Evolutionary conservation across 164 flowering plant genomes (phyloP), one percentile per base, ranked within the genome.

Genomic region (Houttuynia cordata): DNA sequence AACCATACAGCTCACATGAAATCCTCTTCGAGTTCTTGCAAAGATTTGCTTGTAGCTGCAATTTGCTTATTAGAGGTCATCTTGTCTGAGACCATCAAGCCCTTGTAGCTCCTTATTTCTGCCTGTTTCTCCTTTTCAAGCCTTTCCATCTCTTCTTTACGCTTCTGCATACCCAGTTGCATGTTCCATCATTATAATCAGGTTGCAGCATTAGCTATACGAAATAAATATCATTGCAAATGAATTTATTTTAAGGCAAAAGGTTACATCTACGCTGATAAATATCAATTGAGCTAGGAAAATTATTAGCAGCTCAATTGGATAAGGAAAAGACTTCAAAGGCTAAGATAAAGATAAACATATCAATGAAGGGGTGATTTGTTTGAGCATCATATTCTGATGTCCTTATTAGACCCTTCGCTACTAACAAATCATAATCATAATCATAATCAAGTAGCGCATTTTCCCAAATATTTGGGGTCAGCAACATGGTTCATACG

Each of bases 31-130:
- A 93, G 75, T 70, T 93, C 97, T 77, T 90, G 97, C 67, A 93
- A 67, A 37, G 96, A 82, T 75, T 89, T 93, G 79, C 69, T 76
- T 53, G 77, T 41, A 24, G 90, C 62, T 14, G 92, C 99, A 63
- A 93, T 81, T 56, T 93, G 80, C 71, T 88, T 93, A 81, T 93
- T 93, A 10, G 97, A 90, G 30, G 95, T 93, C 99, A 93, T 93
- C 60, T 93, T 93, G 22, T 87, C 97, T 3, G 94, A 71, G 5
- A 93, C 91, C 96, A 93, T 88, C 76, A 93, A 70, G 21, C 92
- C 87, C 75, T 90, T 93, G 92, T 93, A 93, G 94, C 97, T 93
- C 76, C 97, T 73, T 23, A 82, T 64, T 69, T 93, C 99, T 9
- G 94, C 84, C 67, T 87, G 97, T 62, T 68, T 84, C 79, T 93